These are phyloP conservation scores for Pichia nakasei DNA, from an alignment of 805 yeast genomes.

Conservation along the genomic window DNA sequence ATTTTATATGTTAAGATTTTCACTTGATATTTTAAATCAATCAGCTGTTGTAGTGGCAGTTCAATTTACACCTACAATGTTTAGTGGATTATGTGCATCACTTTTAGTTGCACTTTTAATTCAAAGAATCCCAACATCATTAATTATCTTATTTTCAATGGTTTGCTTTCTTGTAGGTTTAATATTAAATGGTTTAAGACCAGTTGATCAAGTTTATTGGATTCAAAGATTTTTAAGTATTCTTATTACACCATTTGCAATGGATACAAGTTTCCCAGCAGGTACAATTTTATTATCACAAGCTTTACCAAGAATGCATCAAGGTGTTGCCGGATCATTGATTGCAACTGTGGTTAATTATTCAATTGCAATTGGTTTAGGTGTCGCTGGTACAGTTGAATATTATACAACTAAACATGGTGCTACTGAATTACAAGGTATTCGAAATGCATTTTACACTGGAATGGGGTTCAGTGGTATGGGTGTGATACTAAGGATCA, in stretches of 20 bases:
- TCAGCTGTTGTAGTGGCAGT: constrained; percentile 39
- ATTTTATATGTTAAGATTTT: constrained; percentile 49
- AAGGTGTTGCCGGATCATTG: constrained; percentile 73
- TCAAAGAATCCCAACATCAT: constrained; percentile 38
- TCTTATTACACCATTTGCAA: constrained; percentile 56
- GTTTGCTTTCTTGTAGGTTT: constrained; percentile 47
- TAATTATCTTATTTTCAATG: constrained; percentile 42
- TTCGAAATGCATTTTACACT: constrained; percentile 48
- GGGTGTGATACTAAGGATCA: constrained; percentile 27
- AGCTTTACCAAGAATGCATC: constrained; percentile 50
- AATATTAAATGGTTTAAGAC: constrained; percentile 45
- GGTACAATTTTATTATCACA: constrained; percentile 56
- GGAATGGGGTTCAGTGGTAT: constrained; percentile 53
- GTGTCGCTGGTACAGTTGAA: constrained; percentile 64
- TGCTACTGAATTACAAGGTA: constrained; percentile 31
- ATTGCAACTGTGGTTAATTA: constrained; percentile 65
- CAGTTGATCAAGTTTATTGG: constrained; percentile 54
- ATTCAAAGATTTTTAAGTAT: constrained; percentile 46
- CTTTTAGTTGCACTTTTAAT: constrained; percentile 41
- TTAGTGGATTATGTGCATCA: constrained; percentile 52
- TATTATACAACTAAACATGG: constrained; percentile 27
- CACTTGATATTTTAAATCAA: constrained; percentile 41
- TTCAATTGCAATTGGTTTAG: constrained; percentile 61
- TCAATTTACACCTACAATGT: constrained; percentile 35
- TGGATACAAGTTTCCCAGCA: constrained; percentile 75